A percentile compares a stretch with the other conserved stretches of the same genome.
phyloP scores from a whole-genome alignment of 1,139 yeast genomes.

The Arxiozyma bovina region DNA sequence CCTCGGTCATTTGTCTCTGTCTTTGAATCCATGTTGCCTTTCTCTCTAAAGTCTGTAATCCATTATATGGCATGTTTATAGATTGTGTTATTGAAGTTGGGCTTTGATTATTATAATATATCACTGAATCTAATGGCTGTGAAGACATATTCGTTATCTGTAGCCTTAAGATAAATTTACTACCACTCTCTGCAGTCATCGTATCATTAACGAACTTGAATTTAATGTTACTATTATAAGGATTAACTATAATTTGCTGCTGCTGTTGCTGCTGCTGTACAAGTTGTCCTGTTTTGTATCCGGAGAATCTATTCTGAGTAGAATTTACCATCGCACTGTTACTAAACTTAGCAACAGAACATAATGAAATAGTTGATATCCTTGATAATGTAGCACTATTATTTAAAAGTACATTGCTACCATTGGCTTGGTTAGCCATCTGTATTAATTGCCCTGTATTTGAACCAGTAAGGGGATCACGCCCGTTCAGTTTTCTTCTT shows the following conservation, averaged over 20 bases:
- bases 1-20: slow-evolving; percentile 22
- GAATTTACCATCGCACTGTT: not conserved
- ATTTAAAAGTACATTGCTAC: not conserved
- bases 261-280: slow-evolving; percentile 4
- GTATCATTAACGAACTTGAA: slow-evolving; percentile 21
- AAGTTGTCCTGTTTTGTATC: not conserved
- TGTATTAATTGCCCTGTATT: not conserved
- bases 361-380: slow-evolving; percentile 13
- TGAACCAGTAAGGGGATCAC: not conserved
- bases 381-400: slow-evolving; percentile 6
- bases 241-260: slow-evolving; percentile 12
- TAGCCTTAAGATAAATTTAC: slow-evolving; percentile 20
- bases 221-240: slow-evolving; percentile 19
- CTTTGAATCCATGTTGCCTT: slow-evolving; percentile 15
- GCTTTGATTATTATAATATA: slow-evolving; percentile 21
- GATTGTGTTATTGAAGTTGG: slow-evolving; percentile 4
- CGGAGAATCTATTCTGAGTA: not conserved
- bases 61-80: not conserved
- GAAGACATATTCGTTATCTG: slow-evolving; percentile 25
- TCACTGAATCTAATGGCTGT: slow-evolving; percentile 19
- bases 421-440: slow-evolving; percentile 1
- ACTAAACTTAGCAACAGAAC: slow-evolving; percentile 20
- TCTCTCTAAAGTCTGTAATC: slow-evolving; percentile 4
- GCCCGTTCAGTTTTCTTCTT: slow-evolving; percentile 8
- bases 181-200: slow-evolving; percentile 16